These are phyloP conservation scores for Plasmodium billcollinsi DNA, from an alignment of 169 alveolate genomes.

Conservation along the genomic window DNA sequence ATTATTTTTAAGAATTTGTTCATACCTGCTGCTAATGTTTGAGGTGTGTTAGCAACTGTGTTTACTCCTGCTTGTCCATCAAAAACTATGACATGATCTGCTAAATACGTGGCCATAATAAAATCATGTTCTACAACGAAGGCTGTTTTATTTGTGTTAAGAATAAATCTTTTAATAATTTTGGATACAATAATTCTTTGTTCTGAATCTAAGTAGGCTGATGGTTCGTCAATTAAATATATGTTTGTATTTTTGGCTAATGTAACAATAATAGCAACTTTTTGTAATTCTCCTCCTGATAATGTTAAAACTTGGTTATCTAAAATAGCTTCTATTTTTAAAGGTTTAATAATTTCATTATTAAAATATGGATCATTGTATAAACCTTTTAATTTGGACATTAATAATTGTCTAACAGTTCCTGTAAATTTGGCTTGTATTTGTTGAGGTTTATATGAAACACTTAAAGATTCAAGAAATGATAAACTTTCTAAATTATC, in stretches of 20 bases:
- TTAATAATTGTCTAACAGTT: constrained; percentile 95
- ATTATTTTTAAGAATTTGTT: constrained; percentile 95
- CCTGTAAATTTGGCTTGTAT: constrained; percentile 98
- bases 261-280: constrained; percentile 98
- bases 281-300: constrained; percentile 99
- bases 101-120: constrained; percentile 99
- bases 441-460: constrained; percentile 98
- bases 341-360: constrained; percentile 98
- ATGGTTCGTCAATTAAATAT: constrained; percentile 99
- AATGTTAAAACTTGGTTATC: constrained; percentile 96
- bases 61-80: constrained; percentile 98
- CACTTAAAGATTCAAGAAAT: constrained; percentile 93
- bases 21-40: constrained; percentile 92
- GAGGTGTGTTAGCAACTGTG: constrained; percentile 89
- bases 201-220: constrained; percentile 99
- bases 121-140: constrained; percentile 99
- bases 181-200: constrained; percentile 99
- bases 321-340: constrained; percentile 93
- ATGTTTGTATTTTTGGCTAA: constrained; percentile 98
- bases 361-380: constrained; percentile 95
- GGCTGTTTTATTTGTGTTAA: constrained; percentile 98
- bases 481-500: constrained; percentile 91
- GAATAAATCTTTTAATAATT: constrained; percentile 97
- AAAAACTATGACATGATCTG: constrained; percentile 99
- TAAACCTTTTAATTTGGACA: constrained; percentile 93